phyloP scores from a whole-genome alignment of 352 stramenopile species.

The Phytophthora pistaciae region DNA sequence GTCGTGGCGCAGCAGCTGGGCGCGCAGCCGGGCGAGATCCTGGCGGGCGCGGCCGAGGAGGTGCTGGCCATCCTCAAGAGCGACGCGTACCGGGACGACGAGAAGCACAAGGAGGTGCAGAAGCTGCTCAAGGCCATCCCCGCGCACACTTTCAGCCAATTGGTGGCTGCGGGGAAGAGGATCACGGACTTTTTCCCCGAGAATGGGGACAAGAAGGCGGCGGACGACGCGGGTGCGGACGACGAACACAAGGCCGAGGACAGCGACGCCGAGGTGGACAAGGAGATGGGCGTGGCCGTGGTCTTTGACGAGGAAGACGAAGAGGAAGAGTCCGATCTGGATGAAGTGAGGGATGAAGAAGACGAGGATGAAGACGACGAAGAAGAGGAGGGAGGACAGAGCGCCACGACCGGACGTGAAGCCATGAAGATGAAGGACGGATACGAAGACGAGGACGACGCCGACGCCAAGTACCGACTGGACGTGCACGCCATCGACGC shows the following conservation, averaged over 20 bases:
- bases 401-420: conserved; percentile 25
- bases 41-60: conserved; percentile 93
- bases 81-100: conserved; percentile 86
- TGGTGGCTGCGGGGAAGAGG: conserved; percentile 87
- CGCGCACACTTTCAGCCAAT: conserved; percentile 74
- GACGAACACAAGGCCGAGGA: conserved; percentile 15
- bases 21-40: conserved; percentile 91
- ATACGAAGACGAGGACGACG: conserved; percentile 73
- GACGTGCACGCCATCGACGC: conserved; percentile 98
- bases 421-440: conserved; percentile 83
- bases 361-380: conserved; percentile 69
- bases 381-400: conserved; percentile 58
- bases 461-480: conserved; percentile 81
- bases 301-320: conserved; percentile 99
- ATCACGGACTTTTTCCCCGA: conserved; percentile 91
- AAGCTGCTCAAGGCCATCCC: conserved; percentile 89
- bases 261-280: conserved; percentile 86
- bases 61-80: conserved; percentile 94
- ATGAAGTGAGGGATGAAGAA: conserved; percentile 88
- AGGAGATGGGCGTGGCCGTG: conserved; percentile 98
- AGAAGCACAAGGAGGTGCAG: conserved; percentile 84
- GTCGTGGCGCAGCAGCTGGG: conserved; percentile 82
- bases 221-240: conserved; percentile 29
- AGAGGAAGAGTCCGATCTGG: conserved; percentile 94
- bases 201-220: conserved; percentile 36